Conservation (phyloP, 1,284 basidiomycete genomes). For the Leccinum fallax region DNA sequence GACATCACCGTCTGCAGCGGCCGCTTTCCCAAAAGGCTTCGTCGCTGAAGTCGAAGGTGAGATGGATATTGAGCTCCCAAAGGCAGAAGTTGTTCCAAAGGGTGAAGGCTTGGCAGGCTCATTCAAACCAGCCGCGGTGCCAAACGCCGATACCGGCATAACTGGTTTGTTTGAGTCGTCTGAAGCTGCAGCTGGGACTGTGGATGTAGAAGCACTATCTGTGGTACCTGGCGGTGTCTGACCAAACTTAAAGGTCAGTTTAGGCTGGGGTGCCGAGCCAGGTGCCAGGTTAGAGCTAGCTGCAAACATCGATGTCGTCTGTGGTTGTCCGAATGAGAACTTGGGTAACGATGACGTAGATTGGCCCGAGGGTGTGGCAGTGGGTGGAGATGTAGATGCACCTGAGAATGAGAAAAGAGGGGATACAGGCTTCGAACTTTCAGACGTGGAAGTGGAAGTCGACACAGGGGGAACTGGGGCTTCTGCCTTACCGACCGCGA, state of each 20-base stretch:
- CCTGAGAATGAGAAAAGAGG: conserved; percentile 25
- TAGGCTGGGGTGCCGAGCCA: conserved; percentile 18
- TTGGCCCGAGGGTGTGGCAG: conserved; percentile 3
- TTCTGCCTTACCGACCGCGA: conserved; percentile 15
- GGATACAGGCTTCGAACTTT: conserved; percentile 19
- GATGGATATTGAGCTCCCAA: conserved; percentile 16
- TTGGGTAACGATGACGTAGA: conserved; percentile 18
- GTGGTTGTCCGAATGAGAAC: conserved; percentile 31
- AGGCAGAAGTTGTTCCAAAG: conserved; percentile 17
- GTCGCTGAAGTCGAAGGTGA: conserved; percentile 5
- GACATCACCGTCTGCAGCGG: neutral
- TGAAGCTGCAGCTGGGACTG: conserved; percentile 1
- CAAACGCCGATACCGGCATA: conserved; percentile 18
- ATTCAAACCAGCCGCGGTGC: conserved; percentile 11
- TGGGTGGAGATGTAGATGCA: conserved; percentile 15
- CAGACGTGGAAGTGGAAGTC: conserved; percentile 7
- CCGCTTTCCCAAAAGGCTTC: conserved; percentile 18
- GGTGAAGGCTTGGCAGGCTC: conserved; percentile 20
- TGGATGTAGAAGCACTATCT: conserved; percentile 4
- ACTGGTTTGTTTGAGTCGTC: conserved; percentile 21
- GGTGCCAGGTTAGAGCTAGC: conserved; percentile 12
- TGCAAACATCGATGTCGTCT: conserved; percentile 15
- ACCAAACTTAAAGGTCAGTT: conserved; percentile 27
- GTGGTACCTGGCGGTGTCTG: conserved; percentile 15
- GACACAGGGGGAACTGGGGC: conserved; percentile 5